Evolutionary conservation across 257 asterid species (phyloP).

Genomic region (Nyctanthes arbortristis): DNA sequence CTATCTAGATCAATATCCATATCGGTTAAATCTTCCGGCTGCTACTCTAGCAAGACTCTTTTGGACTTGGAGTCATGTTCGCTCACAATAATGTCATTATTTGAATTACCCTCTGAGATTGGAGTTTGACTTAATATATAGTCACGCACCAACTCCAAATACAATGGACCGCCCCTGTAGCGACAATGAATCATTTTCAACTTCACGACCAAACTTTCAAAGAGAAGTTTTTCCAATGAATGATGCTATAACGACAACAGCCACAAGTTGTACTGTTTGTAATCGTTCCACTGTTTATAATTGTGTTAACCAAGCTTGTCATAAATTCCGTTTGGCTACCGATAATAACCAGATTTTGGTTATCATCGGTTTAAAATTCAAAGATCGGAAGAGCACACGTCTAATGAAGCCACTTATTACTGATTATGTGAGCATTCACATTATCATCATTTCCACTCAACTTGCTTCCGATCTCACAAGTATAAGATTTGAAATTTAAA

Average conservation of each 20-base stretch:
- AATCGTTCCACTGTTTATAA: neutral
- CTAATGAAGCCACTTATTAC: too few species aligned
- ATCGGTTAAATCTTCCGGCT: constrained; percentile 56
- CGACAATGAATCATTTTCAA: constrained; percentile 18
- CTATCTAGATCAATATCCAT: constrained; percentile 78
- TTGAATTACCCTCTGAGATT: constrained; percentile 30
- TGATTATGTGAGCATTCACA: too few species aligned
- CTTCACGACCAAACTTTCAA: constrained; percentile 17
- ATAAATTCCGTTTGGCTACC: too few species aligned
- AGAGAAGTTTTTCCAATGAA: neutral
- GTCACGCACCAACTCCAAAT: constrained; percentile 97
- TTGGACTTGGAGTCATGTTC: constrained; percentile 49
- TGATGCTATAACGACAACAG: neutral
- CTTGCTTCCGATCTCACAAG: too few species aligned
- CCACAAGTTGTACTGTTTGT: neutral
- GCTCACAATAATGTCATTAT: constrained; percentile 37
- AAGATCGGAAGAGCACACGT: too few species aligned
- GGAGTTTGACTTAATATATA: constrained; percentile 59
- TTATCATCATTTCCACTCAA: too few species aligned
- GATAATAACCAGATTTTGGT: too few species aligned
- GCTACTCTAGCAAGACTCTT: constrained; percentile 62
- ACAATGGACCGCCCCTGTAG: constrained; percentile 83
- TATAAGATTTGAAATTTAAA: neutral
- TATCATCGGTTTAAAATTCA: too few species aligned
- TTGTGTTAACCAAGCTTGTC: neutral